A percentile compares a stretch with the other conserved stretches of the same genome.
Conservation (phyloP, 257 asterid genomes). For the Phtheirospermum japonicum region DNA sequence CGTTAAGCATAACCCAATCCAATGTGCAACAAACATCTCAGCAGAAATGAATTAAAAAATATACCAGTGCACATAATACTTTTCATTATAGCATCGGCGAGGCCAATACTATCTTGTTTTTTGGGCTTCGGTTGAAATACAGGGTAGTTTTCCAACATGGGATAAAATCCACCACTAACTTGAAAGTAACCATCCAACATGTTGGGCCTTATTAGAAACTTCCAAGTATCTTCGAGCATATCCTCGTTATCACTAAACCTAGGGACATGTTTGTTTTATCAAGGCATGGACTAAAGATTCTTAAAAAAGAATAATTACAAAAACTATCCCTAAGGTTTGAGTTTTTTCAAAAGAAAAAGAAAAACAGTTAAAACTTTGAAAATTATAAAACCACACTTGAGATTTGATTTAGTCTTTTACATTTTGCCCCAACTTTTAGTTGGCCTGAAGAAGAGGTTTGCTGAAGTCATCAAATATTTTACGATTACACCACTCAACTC, state of each 20-base stretch:
- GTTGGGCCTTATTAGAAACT: slow-evolving; percentile 50
- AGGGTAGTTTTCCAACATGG: slow-evolving; percentile 94
- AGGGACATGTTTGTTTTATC: too few species aligned
- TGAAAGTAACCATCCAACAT: slow-evolving; percentile 56
- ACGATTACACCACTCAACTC: too few species aligned
- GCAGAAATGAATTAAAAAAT: slow-evolving; percentile 20
- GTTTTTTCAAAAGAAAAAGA: too few species aligned
- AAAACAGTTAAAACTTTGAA: too few species aligned
- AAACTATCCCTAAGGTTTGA: too few species aligned
- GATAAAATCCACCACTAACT: slow-evolving; percentile 50
- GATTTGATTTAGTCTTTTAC: too few species aligned
- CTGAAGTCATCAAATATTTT: too few species aligned
- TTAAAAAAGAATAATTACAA: too few species aligned
- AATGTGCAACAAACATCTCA: slow-evolving; percentile 16
- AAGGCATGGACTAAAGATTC: slow-evolving; percentile 19
- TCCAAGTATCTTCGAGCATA: slow-evolving; percentile 93
- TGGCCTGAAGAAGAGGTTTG: too few species aligned
- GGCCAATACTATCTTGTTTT: slow-evolving; percentile 79
- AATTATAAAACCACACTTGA: too few species aligned
- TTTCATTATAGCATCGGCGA: slow-evolving; percentile 93
- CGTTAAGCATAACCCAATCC: slow-evolving; percentile 30
- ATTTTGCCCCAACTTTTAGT: too few species aligned
- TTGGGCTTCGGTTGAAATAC: slow-evolving; percentile 64
- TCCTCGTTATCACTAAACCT: too few species aligned
- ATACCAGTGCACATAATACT: slow-evolving; percentile 88